These are phyloP conservation scores for Cotoneaster glaucophyllus DNA, from an alignment of 306 rosid genomes.

Conservation along the genomic window DNA sequence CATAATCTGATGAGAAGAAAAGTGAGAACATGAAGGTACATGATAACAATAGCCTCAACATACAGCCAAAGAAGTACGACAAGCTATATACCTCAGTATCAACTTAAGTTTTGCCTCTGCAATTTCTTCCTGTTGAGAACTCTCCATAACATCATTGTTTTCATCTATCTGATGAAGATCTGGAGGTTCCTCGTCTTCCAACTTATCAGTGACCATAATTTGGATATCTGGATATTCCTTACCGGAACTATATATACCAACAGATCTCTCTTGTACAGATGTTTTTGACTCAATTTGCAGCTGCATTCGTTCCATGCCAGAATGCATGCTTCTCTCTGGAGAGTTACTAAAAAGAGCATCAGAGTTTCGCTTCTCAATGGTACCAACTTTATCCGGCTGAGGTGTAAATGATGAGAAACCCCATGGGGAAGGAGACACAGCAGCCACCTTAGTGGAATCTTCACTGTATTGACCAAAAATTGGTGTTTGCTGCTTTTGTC, in stretches of 20 bases:
- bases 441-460: conserved; percentile 23
- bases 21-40: conserved; percentile 9
- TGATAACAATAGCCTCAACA: conserved; percentile 5
- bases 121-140: conserved; percentile 51
- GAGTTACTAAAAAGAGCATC: conserved; percentile 29
- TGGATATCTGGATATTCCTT: conserved; percentile 25
- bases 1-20: conserved; percentile 56
- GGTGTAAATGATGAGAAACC: conserved; percentile 39
- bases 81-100: conserved; percentile 57
- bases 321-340: conserved; percentile 27
- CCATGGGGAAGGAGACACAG: conserved; percentile 24
- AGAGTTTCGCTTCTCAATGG: conserved; percentile 22
- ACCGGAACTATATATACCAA: conserved; percentile 17
- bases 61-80: conserved; percentile 4
- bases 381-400: conserved; percentile 28
- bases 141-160: conserved; percentile 24
- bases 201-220: conserved; percentile 12
- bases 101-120: conserved; percentile 73
- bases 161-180: conserved; percentile 32
- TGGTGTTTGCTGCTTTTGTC: conserved; percentile 29
- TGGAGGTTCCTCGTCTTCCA: conserved; percentile 37
- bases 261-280: conserved; percentile 31
- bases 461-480: conserved; percentile 21
- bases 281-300: conserved; percentile 38
- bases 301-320: conserved; percentile 32